These are phyloP conservation scores for Myriosclerotinia curreyana DNA, from an alignment of 2,329 filamentous ascomycete species.

Conservation along the genomic window DNA sequence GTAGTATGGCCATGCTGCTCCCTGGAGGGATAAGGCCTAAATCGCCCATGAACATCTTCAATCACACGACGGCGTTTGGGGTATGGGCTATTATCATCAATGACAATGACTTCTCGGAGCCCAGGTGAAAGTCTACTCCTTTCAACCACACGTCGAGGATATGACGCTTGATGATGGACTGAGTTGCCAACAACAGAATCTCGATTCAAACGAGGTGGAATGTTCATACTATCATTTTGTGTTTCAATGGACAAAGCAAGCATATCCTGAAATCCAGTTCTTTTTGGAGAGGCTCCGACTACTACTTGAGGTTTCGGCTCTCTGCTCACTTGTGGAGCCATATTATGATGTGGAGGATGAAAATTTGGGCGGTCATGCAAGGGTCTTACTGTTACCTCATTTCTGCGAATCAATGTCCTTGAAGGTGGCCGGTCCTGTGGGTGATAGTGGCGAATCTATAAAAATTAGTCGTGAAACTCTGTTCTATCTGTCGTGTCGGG, in stretches of 20 bases:
- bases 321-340: slow-evolving; percentile 25
- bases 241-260: slow-evolving; percentile 39
- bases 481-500: not conserved
- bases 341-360: slow-evolving; percentile 27
- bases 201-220: slow-evolving; percentile 29
- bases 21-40: slow-evolving; percentile 32
- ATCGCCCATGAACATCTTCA: slow-evolving; percentile 34
- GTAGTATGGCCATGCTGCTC: slow-evolving; percentile 29
- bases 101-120: slow-evolving; percentile 35
- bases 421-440: slow-evolving; percentile 26
- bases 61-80: slow-evolving; percentile 36
- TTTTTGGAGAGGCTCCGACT: slow-evolving; percentile 34
- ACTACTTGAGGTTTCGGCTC: slow-evolving; percentile 35
- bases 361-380: slow-evolving; percentile 30
- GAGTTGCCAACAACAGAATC: slow-evolving; percentile 24
- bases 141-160: slow-evolving; percentile 29
- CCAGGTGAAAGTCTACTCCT: slow-evolving; percentile 29
- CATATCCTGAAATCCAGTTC: slow-evolving; percentile 36
- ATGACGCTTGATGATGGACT: slow-evolving; percentile 26
- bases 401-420: slow-evolving; percentile 24
- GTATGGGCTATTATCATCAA: slow-evolving; percentile 37
- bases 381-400: slow-evolving; percentile 35
- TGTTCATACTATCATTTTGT: slow-evolving; percentile 29
- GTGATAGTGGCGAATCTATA: slow-evolving; percentile 24
- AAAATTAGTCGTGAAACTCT: slow-evolving; percentile 15